Conservation (phyloP, 805 yeast species). For the Nakazawaea wickerhamii region DNA sequence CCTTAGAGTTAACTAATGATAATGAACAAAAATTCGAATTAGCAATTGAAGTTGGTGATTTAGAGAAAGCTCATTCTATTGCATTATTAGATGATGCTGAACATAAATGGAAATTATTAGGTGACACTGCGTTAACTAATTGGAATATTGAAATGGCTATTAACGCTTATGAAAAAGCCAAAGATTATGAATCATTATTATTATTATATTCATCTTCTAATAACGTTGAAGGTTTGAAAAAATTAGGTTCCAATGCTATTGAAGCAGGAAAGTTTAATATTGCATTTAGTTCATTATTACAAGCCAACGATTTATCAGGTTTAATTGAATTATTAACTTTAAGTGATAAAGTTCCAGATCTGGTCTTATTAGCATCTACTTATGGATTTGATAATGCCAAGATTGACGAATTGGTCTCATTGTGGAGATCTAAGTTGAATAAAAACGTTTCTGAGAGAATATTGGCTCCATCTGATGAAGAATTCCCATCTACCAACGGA, state of each 20-base stretch:
- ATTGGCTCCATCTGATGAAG: slow-evolving; percentile 32
- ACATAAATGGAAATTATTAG: slow-evolving; percentile 86
- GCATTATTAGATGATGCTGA: slow-evolving; percentile 49
- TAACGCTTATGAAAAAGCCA: slow-evolving; percentile 70
- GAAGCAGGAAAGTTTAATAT: slow-evolving; percentile 77
- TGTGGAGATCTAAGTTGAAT: slow-evolving; percentile 63
- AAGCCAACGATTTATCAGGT: slow-evolving; percentile 60
- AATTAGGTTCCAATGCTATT: slow-evolving; percentile 63
- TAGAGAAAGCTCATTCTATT: slow-evolving; percentile 65
- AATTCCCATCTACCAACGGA: slow-evolving; percentile 1
- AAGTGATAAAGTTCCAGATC: slow-evolving; percentile 76
- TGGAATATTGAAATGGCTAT: slow-evolving; percentile 83
- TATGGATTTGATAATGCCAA: slow-evolving; percentile 44
- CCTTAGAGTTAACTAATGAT: slow-evolving; percentile 78
- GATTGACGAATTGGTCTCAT: slow-evolving; percentile 40
- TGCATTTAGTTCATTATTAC: slow-evolving; percentile 91
- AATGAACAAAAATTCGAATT: slow-evolving; percentile 88
- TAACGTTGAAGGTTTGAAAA: slow-evolving; percentile 51
- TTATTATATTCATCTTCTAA: slow-evolving; percentile 80
- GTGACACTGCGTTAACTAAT: slow-evolving; percentile 73
- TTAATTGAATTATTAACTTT: slow-evolving; percentile 62
- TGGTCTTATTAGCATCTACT: slow-evolving; percentile 71
- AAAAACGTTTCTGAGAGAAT: slow-evolving; percentile 54
- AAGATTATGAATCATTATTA: slow-evolving; percentile 77
- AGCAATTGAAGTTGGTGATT: slow-evolving; percentile 70